Evolutionary conservation across 1,139 yeast genomes (phyloP).

Genomic region (Kurtzmaniella quercitrusa): DNA sequence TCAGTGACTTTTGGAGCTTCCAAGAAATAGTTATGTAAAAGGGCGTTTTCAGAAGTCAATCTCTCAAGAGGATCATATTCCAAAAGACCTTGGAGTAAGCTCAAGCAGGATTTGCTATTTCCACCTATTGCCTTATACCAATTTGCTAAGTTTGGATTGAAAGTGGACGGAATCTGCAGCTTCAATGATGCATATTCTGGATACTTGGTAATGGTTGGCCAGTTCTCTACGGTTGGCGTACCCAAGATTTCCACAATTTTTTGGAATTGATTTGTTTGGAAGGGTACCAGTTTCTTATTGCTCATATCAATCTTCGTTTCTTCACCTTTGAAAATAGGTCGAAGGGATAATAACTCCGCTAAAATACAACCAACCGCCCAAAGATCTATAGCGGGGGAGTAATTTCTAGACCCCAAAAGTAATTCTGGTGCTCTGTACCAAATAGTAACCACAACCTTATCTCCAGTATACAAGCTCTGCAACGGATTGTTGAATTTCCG

Average conservation of each 20-base stretch:
- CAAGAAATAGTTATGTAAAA: conserved; percentile 71
- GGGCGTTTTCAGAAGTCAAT: conserved; percentile 63
- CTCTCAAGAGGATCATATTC: conserved; percentile 84
- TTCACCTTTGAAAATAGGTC: conserved; percentile 96
- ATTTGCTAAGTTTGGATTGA: conserved; percentile 63
- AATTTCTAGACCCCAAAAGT: conserved; percentile 85
- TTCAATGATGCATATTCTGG: conserved; percentile 73
- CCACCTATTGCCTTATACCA: conserved; percentile 89
- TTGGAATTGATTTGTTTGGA: conserved; percentile 87
- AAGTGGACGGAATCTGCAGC: conserved; percentile 49
- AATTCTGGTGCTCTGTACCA: conserved; percentile 98
- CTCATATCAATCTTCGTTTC: conserved; percentile 85
- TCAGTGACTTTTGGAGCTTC: conserved; percentile 63
- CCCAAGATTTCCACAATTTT: conserved; percentile 90
- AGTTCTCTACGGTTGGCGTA: conserved; percentile 66
- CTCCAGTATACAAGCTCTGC: conserved; percentile 88
- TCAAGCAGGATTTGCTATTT: conserved; percentile 61
- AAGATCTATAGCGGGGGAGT: conserved; percentile 89
- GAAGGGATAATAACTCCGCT: conserved; percentile 80
- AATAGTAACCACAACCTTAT: conserved; percentile 94
- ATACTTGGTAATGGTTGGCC: conserved; percentile 76
- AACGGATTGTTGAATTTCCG: conserved; percentile 84
- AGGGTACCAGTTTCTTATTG: conserved; percentile 86
- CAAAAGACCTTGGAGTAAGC: conserved; percentile 58
- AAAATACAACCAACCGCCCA: conserved; percentile 98